Evolutionary conservation across 2,329 filamentous ascomycete genomes (phyloP).

Genomic region (Nothophoma quercina): DNA sequence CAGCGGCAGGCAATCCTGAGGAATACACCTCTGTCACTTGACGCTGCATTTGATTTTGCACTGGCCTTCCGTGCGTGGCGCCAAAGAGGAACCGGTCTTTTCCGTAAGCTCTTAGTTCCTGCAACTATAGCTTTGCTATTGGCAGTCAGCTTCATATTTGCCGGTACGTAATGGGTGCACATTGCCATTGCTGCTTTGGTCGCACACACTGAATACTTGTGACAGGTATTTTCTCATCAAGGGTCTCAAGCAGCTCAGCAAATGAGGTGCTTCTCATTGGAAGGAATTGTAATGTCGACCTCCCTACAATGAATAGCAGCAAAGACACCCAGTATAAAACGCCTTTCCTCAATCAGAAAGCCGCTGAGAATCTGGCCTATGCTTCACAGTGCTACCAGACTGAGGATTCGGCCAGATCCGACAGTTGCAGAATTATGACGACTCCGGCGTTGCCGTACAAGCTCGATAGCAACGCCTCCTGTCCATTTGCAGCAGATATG

Average conservation of each 20-base stretch:
- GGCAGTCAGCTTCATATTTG: background rate
- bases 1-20: slow-evolving; percentile 46
- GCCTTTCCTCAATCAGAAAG: slow-evolving; percentile 8
- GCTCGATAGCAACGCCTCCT: background rate
- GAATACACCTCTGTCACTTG: slow-evolving; percentile 31
- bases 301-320: background rate
- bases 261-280: slow-evolving; percentile 43
- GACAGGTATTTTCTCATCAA: slow-evolving; percentile 44
- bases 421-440: background rate
- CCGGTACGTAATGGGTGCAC: slow-evolving; percentile 2
- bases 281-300: slow-evolving; percentile 23
- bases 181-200: background rate
- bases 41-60: slow-evolving; percentile 15
- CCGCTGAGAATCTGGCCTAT: slow-evolving; percentile 15
- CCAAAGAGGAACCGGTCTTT: background rate
- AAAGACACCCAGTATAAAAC: background rate
- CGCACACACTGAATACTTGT: background rate
- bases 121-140: background rate
- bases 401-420: slow-evolving; percentile 10
- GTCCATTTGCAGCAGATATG: background rate
- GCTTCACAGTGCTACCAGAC: slow-evolving; percentile 22
- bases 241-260: slow-evolving; percentile 38
- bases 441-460: background rate
- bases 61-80: background rate
- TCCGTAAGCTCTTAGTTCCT: background rate